Percentiles rank a stretch among this genome's conserved stretches.
Evolutionary conservation across 2,329 filamentous ascomycete species (phyloP).

Genomic region (Gaeumannomyces sp.): DNA sequence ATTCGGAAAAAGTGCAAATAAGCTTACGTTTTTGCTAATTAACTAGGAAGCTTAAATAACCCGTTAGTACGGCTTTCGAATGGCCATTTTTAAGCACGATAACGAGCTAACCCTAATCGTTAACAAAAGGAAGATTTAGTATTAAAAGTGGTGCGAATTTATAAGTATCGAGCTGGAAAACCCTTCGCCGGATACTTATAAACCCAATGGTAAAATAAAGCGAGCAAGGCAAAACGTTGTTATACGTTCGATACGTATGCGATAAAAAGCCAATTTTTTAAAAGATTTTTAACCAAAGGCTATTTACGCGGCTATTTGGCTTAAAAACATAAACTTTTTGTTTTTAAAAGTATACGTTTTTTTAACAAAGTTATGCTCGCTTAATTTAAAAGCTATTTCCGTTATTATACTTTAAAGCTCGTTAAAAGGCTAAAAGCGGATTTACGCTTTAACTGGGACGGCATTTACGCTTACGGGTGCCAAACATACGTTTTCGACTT

Average conservation of each 20-base stretch:
- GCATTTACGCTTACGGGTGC: slow-evolving; percentile 2
- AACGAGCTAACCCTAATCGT: background rate
- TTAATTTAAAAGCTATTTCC: background rate
- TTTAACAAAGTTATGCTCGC: background rate
- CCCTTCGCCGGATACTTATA: background rate
- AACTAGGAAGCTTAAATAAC: background rate
- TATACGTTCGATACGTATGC: background rate
- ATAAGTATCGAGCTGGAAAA: background rate
- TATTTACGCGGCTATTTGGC: background rate
- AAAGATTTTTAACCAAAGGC: background rate
- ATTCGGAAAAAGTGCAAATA: background rate
- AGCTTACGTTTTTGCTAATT: background rate
- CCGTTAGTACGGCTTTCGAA: background rate
- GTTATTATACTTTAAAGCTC: background rate
- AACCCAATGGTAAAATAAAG: background rate
- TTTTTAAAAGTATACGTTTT: background rate
- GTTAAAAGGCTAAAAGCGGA: background rate
- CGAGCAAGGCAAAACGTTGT: background rate
- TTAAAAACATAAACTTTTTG: background rate
- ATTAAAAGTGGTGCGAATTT: background rate
- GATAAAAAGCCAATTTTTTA: background rate
- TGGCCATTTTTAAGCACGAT: background rate
- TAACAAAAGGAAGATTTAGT: background rate
- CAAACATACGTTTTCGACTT: background rate
- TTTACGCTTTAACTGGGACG: background rate